These are phyloP conservation scores for Cladosporium austrohemisphaericum DNA, from an alignment of 2,329 filamentous ascomycete genomes.

Conservation along the genomic window DNA sequence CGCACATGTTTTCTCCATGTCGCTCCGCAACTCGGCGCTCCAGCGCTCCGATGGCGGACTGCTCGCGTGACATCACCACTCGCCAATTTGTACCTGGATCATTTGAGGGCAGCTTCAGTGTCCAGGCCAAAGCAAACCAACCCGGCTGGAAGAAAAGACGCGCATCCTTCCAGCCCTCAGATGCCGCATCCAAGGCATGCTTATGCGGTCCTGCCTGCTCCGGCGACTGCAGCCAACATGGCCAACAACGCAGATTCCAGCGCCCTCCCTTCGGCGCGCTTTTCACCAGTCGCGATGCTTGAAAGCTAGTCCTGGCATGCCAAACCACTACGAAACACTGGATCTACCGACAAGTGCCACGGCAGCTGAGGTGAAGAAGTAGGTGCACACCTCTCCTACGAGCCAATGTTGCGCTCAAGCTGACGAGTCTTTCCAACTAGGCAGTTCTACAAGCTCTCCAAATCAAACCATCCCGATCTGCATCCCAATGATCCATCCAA, in stretches of 20 bases:
- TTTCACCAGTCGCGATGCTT: conserved; percentile 46
- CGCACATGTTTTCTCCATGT: no score
- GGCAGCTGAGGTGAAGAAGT: conserved; percentile 80
- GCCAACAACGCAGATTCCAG: background rate
- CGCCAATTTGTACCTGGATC: no score
- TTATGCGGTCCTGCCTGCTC: conserved; percentile 27
- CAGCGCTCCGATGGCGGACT: no score
- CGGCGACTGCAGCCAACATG: conserved; percentile 26
- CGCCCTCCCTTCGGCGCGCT: background rate
- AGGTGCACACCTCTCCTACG: conserved; percentile 5
- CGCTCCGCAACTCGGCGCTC: no score
- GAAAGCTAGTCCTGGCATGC: conserved; percentile 35
- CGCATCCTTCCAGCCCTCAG: background rate
- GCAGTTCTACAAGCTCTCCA: conserved; percentile 86
- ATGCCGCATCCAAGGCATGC: conserved; percentile 30
- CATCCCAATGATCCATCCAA: conserved; percentile 74
- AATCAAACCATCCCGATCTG: conserved; percentile 86
- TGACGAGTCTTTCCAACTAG: conserved; percentile 7
- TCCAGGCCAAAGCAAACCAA: no score
- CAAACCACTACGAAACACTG: conserved; percentile 79
- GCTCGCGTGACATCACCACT: no score
- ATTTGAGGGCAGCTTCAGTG: no score
- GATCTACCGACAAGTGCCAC: conserved; percentile 68
- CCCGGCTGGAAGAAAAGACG: no score
- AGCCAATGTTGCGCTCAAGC: background rate